phyloP scores from a whole-genome alignment of 2,329 filamentous ascomycete species.

The Basipetospora chlamydospora region DNA sequence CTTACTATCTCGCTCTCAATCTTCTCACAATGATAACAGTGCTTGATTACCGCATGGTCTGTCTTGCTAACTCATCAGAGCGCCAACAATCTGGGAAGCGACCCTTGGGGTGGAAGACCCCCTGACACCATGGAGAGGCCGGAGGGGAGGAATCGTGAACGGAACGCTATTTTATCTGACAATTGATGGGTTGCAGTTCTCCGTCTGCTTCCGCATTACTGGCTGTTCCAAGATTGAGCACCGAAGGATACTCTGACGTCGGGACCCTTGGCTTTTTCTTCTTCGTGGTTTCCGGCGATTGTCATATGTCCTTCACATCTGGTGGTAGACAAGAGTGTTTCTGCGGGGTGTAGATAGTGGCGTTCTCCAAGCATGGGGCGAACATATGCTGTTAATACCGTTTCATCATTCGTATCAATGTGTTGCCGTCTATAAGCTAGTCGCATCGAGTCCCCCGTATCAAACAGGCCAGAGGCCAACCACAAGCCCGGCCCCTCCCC shows the following conservation, averaged over 20 bases:
- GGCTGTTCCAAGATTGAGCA: conserved; percentile 41
- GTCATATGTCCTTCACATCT: conserved; percentile 49
- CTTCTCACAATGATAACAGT: conserved; percentile 6
- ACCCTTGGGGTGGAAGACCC: background rate
- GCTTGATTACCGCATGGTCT: background rate
- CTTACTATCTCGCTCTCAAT: conserved; percentile 7
- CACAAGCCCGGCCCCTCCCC: too few relatives aligned
- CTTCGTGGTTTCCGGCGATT: conserved; percentile 38
- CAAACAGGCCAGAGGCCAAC: too few relatives aligned
- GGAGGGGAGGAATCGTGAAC: too few relatives aligned
- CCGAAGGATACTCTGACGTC: conserved; percentile 48
- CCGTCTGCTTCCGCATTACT: conserved; percentile 39
- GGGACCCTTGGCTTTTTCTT: conserved; percentile 16
- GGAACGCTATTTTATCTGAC: conserved; percentile 31
- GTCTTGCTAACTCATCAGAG: background rate
- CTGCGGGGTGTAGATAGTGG: too few relatives aligned
- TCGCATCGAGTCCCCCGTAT: too few relatives aligned
- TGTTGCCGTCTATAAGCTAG: too few relatives aligned
- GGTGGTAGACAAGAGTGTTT: too few relatives aligned
- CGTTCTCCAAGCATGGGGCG: background rate
- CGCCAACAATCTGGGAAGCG: too few relatives aligned
- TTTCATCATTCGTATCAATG: too few relatives aligned
- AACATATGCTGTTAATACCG: background rate
- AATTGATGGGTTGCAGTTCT: conserved; percentile 39
- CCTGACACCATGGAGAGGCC: too few relatives aligned